phyloP scores from a whole-genome alignment of 768 basidiomycete genomes.

The Rhizopogon rudus region DNA sequence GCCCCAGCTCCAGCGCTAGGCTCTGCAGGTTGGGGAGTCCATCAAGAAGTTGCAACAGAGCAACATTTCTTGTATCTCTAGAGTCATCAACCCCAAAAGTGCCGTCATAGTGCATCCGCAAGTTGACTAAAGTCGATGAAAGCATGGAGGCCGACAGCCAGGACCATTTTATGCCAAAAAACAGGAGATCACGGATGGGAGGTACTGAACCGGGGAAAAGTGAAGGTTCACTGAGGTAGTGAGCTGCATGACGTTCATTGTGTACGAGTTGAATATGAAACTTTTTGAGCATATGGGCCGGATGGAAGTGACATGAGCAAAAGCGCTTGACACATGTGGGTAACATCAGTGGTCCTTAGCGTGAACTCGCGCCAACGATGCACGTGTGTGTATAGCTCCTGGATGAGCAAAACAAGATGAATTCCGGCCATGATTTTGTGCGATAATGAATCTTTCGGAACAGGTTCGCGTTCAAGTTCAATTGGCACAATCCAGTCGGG shows the following conservation, averaged over 20 bases:
- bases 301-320: background rate
- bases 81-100: too few relatives aligned
- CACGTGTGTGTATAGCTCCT: background rate
- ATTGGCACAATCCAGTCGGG: too few relatives aligned
- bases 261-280: background rate
- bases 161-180: background rate
- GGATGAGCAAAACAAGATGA: background rate
- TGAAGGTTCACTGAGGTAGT: too few relatives aligned
- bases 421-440: background rate
- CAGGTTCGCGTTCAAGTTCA: too few relatives aligned
- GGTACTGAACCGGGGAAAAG: background rate
- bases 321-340: background rate
- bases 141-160: background rate
- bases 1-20: background rate
- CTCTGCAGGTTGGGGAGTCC: background rate
- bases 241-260: background rate
- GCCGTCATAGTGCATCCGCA: conserved; percentile 9
- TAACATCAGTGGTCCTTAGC: background rate
- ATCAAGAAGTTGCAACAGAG: background rate
- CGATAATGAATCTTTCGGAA: background rate
- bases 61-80: background rate
- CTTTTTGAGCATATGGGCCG: background rate
- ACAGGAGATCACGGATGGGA: background rate
- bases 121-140: conserved; percentile 9
- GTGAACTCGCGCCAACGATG: background rate